These are phyloP conservation scores for Talaromyces albobiverticillius DNA, from an alignment of 2,329 filamentous ascomycete species.

Conservation along the genomic window DNA sequence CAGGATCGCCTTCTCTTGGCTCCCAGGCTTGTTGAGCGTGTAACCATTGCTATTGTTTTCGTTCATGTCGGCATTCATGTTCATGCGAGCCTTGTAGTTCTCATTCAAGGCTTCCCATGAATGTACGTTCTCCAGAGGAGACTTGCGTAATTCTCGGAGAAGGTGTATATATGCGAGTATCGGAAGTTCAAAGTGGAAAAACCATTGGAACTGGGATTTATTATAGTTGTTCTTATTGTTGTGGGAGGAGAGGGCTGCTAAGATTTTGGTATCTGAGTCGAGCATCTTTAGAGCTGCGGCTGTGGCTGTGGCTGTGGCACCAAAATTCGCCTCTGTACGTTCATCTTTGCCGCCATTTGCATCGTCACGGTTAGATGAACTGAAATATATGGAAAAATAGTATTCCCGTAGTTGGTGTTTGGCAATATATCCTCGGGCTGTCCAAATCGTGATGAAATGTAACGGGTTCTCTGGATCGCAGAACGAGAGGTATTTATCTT, in stretches of 20 bases:
- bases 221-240: slow-evolving; percentile 19
- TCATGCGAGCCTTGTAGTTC: slow-evolving; percentile 40
- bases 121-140: slow-evolving; percentile 28
- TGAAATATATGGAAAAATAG: slow-evolving; percentile 31
- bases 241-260: slow-evolving; percentile 36
- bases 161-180: slow-evolving; percentile 49
- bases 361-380: slow-evolving; percentile 6
- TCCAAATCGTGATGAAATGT: slow-evolving; percentile 50
- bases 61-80: background rate
- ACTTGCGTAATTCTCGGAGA: slow-evolving; percentile 38
- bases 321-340: no score
- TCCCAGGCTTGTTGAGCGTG: no score
- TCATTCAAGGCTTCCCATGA: slow-evolving; percentile 47
- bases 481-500: slow-evolving; percentile 45
- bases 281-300: slow-evolving; percentile 37
- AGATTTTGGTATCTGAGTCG: slow-evolving; percentile 45
- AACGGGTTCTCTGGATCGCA: slow-evolving; percentile 41
- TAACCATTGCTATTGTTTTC: no score
- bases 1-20: slow-evolving; percentile 19
- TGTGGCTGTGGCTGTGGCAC: no score
- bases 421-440: slow-evolving; percentile 43
- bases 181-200: slow-evolving; percentile 44
- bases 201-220: slow-evolving; percentile 37
- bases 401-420: slow-evolving; percentile 51
- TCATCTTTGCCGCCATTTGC: no score